phyloP scores from a whole-genome alignment of 129 eudicot genomes.

The Glebionis coronaria region DNA sequence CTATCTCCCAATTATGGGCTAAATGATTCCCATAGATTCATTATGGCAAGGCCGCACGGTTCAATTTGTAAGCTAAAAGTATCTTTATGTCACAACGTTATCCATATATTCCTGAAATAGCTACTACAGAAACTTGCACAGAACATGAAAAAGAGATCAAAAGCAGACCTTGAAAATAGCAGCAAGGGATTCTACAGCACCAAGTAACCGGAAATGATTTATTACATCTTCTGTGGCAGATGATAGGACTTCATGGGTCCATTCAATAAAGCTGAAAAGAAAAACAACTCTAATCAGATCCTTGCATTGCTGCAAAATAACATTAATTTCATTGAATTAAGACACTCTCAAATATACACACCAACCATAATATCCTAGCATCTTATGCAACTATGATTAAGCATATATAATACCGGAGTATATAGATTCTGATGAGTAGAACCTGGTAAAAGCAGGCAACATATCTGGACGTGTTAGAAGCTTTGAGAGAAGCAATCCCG shows the following conservation, averaged over 20 bases:
- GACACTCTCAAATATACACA: slow-evolving; percentile 4
- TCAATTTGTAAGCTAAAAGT: too few relatives aligned
- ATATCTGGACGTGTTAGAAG: slow-evolving; percentile 97
- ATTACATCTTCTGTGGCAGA: slow-evolving; percentile 50
- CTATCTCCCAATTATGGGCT: too few relatives aligned
- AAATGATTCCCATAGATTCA: too few relatives aligned
- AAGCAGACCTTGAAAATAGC: slow-evolving; percentile 84
- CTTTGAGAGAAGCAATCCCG: slow-evolving; percentile 84
- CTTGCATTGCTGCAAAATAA: background rate
- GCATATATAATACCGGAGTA: slow-evolving; percentile 5
- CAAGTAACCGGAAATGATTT: slow-evolving; percentile 79
- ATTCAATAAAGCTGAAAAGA: slow-evolving; percentile 70
- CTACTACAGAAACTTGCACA: slow-evolving; percentile 1
- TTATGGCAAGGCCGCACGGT: too few relatives aligned
- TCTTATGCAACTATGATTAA: background rate
- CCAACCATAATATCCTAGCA: background rate
- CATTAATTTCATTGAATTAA: slow-evolving; percentile 11
- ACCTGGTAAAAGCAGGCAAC: slow-evolving; percentile 87
- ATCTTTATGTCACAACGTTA: too few relatives aligned
- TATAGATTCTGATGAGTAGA: background rate
- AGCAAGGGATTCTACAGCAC: slow-evolving; percentile 76
- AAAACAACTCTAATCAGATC: slow-evolving; percentile 2
- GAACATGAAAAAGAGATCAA: slow-evolving; percentile 15
- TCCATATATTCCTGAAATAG: background rate
- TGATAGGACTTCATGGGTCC: slow-evolving; percentile 83